Conservation (phyloP, 352 stramenopile species). For the Phytophthora pistaciae region DNA sequence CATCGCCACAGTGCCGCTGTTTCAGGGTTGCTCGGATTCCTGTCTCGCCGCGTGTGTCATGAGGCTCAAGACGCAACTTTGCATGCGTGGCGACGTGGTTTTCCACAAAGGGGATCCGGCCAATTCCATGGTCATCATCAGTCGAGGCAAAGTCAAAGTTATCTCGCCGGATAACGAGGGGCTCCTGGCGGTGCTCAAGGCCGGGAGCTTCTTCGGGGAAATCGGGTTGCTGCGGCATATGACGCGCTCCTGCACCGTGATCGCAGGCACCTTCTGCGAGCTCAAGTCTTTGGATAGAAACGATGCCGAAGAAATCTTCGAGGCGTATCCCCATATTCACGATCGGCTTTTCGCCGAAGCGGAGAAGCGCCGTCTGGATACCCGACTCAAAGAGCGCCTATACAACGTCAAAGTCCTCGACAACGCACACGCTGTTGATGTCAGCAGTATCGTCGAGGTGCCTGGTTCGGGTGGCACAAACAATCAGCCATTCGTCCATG, state of each 20-base stretch:
- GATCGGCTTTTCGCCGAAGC: slow-evolving; percentile 66
- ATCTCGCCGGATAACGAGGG: slow-evolving; percentile 63
- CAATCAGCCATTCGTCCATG: slow-evolving; percentile 50
- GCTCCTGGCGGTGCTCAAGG: slow-evolving; percentile 63
- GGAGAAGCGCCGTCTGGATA: slow-evolving; percentile 61
- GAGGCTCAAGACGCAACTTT: slow-evolving; percentile 66
- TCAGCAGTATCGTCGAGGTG: slow-evolving; percentile 60
- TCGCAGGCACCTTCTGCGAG: slow-evolving; percentile 69
- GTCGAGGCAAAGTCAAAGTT: slow-evolving; percentile 69
- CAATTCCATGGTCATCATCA: slow-evolving; percentile 75
- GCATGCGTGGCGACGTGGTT: slow-evolving; percentile 67
- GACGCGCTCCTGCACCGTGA: slow-evolving; percentile 63
- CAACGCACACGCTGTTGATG: slow-evolving; percentile 66
- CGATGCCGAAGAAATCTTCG: slow-evolving; percentile 68
- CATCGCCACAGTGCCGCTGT: slow-evolving; percentile 64
- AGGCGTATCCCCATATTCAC: slow-evolving; percentile 66
- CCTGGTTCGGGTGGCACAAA: slow-evolving; percentile 34
- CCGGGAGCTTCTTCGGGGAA: slow-evolving; percentile 72
- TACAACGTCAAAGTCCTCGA: slow-evolving; percentile 78
- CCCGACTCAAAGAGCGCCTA: slow-evolving; percentile 49
- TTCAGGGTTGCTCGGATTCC: slow-evolving; percentile 65
- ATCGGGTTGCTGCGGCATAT: slow-evolving; percentile 68
- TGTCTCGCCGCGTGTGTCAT: slow-evolving; percentile 66
- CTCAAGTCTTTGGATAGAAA: slow-evolving; percentile 58
- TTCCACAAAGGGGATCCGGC: slow-evolving; percentile 69